A percentile compares a stretch with the other conserved stretches of the same genome.
Conservation (phyloP, 1,284 basidiomycete species). For the Sutorius eximius region DNA sequence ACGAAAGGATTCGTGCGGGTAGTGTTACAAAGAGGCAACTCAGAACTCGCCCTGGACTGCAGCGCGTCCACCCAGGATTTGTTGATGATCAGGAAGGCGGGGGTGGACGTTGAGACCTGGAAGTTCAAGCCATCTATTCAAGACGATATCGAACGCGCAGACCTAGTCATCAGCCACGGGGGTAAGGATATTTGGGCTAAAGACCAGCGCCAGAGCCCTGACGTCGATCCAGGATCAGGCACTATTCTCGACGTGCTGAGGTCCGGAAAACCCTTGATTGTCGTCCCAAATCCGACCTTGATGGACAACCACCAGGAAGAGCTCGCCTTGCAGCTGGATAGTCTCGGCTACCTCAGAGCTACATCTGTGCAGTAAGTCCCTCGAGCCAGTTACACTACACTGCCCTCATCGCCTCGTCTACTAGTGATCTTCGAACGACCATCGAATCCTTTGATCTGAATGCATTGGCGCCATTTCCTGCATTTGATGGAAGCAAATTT, state of each 20-base stretch:
- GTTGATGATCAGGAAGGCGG: conserved; percentile 35
- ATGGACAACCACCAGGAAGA: conserved; percentile 95
- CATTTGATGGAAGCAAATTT: conserved; percentile 65
- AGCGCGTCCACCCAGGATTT: conserved; percentile 19
- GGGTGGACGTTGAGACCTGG: conserved; percentile 63
- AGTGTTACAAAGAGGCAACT: conserved; percentile 77
- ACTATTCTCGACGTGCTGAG: conserved; percentile 91
- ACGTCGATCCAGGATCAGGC: conserved; percentile 71
- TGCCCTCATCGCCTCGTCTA: conserved; percentile 32
- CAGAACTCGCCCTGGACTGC: conserved; percentile 29
- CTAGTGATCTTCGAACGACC: conserved; percentile 53
- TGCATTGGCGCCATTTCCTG: conserved; percentile 58
- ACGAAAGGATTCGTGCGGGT: conserved; percentile 56
- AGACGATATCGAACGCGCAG: conserved; percentile 62
- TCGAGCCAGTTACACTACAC: neutral
- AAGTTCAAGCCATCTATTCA: conserved; percentile 73
- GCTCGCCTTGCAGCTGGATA: conserved; percentile 70
- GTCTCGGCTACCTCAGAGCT: conserved; percentile 64
- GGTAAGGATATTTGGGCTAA: conserved; percentile 49
- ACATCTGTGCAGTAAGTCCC: conserved; percentile 57
- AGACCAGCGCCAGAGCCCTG: conserved; percentile 1
- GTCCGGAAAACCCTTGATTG: conserved; percentile 73
- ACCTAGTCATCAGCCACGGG: conserved; percentile 90
- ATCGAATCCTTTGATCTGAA: conserved; percentile 51
- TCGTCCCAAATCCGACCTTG: conserved; percentile 86